Base-by-base conservation (phyloP, 139 green algal genomes). In the Chlamydomonas sp. region DNA sequence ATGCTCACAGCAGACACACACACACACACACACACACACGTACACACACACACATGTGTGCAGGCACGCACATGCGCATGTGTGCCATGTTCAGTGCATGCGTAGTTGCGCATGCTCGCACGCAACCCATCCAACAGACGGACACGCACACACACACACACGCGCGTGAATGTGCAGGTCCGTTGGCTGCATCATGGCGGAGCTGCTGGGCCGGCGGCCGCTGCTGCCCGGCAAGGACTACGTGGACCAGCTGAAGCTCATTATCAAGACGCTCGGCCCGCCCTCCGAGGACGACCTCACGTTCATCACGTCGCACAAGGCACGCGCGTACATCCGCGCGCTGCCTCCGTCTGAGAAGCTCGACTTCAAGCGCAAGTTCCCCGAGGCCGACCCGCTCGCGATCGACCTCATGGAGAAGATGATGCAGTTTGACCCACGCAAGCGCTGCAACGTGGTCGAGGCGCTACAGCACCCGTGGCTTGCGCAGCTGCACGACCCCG, bases 241-340 rank as follows among this genome's bases (percentile, higher is more conserved):
- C 74, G 87, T 98, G 37, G 85, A 98, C 69, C 92, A 96, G 83
- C 84, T 98, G 58, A 91, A 91, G 72, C 80, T 95, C 3, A 96
- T 97, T 70, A 84, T 98, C 67, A 80, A 89, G 67, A 87, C 81
- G 2, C 83, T 98, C 61, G 95, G 95, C 31, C 87, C 86, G 8
- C 94, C 95, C 26, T 75, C 69, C 5, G 90, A 98, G 8, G 82
- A 90, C 6, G 92, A 98, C 75, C 81, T 98, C 30, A 79, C 64
- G 1, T 98, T 97, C 80, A 91, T 98, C 73, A 85, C 72, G 39
- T 88, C 77, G 38, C 43, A 83, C 47, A 96, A 96, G 70, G 90
- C 91, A 4, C 83, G 83, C 34, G 72, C 78, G 0, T 96, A 95
- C 81, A 93, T 96, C 74, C 72, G 87, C 47, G 77, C 75, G 8